phyloP scores from a whole-genome alignment of 2,329 filamentous ascomycete species.

The Aspergillus pseudoviridinutans region DNA sequence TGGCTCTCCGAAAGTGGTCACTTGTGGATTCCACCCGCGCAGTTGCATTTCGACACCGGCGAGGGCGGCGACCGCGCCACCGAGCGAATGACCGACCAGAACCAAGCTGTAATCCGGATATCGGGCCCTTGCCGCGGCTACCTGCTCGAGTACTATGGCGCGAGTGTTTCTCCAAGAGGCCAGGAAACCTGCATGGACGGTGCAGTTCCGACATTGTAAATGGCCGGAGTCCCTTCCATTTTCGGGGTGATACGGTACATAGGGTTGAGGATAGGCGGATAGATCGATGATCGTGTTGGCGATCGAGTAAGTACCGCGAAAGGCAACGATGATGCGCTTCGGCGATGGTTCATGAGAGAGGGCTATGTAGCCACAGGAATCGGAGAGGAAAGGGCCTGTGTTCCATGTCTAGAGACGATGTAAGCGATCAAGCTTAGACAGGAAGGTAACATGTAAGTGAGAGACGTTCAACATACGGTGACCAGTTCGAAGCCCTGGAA shows the following conservation, averaged over 20 bases:
- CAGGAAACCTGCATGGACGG: slow-evolving; percentile 87
- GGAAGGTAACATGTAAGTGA: neutral
- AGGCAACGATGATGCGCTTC: slow-evolving; percentile 74
- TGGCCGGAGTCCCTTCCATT: slow-evolving; percentile 38
- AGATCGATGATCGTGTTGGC: slow-evolving; percentile 88
- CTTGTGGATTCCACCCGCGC: slow-evolving; percentile 68
- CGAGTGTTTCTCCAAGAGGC: slow-evolving; percentile 77
- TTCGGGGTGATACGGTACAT: slow-evolving; percentile 73
- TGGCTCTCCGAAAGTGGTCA: slow-evolving; percentile 94
- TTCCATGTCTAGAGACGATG: slow-evolving; percentile 65
- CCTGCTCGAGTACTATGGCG: slow-evolving; percentile 61
- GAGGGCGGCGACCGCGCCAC: slow-evolving; percentile 84
- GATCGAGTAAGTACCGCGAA: slow-evolving; percentile 91
- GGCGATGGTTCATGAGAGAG: slow-evolving; percentile 65
- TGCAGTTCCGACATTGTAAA: slow-evolving; percentile 75
- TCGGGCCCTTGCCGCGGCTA: slow-evolving; percentile 56
- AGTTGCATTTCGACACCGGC: slow-evolving; percentile 77
- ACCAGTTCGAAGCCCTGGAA: slow-evolving; percentile 77
- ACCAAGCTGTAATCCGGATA: slow-evolving; percentile 71
- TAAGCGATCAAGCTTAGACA: neutral
- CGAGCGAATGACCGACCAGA: slow-evolving; percentile 85
- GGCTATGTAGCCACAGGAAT: slow-evolving; percentile 91
- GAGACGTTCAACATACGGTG: slow-evolving; percentile 40
- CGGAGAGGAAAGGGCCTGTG: slow-evolving; percentile 78
- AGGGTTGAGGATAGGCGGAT: slow-evolving; percentile 82